Base-by-base conservation (phyloP, 352 stramenopile genomes). In the Nothophytophthora sp. region DNA sequence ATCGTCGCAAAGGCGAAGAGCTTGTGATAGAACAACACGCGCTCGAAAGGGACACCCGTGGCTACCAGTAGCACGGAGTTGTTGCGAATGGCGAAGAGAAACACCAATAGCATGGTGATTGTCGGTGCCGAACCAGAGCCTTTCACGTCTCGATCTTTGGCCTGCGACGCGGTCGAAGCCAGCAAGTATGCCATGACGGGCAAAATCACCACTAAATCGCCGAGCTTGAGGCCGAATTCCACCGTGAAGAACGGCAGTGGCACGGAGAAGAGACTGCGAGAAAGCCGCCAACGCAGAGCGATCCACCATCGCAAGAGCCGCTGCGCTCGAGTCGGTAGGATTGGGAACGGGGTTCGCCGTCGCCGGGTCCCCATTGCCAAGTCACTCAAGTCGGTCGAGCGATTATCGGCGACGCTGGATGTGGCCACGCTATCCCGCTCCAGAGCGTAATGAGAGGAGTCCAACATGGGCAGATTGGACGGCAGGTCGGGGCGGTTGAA, bases 11-110 rank as follows among this genome's bases (percentile, higher is more conserved):
- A 43, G 1, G 54, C 60, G n/a, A 73, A 70, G 3, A 77, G 38
- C 23, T 76, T 79, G 62, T 80, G 73, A 34, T 81, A 80, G 5
- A 77, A 57, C 8, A 81, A 29, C 22, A 61, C 61, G 12, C 73
- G 60, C 27, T 80, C 70, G 35, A 77, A 85, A 0, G 70, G 67
- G 16, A 85, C 49, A 5, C 60, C 73, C 8, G 67, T 73, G 11
- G 60, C 22, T 1, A 41, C 16, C 7, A 76, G 43, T 12, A 81
- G 34, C 23, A 78, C 32, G 20, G 66, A 65, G 48, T 80, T 81
- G 57, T 85, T 80, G 42, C 70, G 68, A 15, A 81, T 49, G 5
- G 54, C 37, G 15, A 76, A 52, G 2, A 30, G 59, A 45, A 85
- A 79, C 5, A 71, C 48, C 2, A 63, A 2, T 4, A 60, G 28